These are phyloP conservation scores for Blastobotrys robertii DNA, from an alignment of 805 yeast species.

Conservation along the genomic window DNA sequence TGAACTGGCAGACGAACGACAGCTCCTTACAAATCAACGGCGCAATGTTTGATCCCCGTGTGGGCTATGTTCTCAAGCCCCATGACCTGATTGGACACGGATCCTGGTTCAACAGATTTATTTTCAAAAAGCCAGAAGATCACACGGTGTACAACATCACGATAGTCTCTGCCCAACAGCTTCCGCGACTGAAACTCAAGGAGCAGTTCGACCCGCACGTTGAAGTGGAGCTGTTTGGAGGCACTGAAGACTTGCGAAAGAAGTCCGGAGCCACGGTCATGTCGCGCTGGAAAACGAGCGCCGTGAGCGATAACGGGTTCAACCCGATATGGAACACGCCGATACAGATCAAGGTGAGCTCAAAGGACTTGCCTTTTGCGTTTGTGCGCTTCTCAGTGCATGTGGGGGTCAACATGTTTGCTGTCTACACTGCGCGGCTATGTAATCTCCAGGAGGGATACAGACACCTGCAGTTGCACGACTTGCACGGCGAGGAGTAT, in stretches of 20 bases:
- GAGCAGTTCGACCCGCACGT: slow-evolving; percentile 52
- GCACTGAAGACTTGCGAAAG: neutral
- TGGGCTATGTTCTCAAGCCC: slow-evolving; percentile 82
- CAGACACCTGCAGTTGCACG: slow-evolving; percentile 70
- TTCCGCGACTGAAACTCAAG: slow-evolving; percentile 56
- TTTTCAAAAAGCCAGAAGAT: slow-evolving; percentile 3
- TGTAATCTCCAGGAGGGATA: slow-evolving; percentile 66
- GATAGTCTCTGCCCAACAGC: slow-evolving; percentile 73
- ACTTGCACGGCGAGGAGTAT: slow-evolving; percentile 70
- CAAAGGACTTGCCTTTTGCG: slow-evolving; percentile 23
- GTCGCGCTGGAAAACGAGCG: too few species aligned
- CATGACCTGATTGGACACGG: slow-evolving; percentile 22
- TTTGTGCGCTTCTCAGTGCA: slow-evolving; percentile 30
- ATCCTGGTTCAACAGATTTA: too few species aligned
- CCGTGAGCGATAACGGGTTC: slow-evolving; percentile 53
- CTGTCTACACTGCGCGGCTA: slow-evolving; percentile 52
- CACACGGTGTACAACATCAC: slow-evolving; percentile 25
- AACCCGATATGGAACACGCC: slow-evolving; percentile 73
- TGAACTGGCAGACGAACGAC: slow-evolving; percentile 94
- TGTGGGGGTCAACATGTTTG: slow-evolving; percentile 34
- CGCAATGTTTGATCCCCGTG: slow-evolving; percentile 59
- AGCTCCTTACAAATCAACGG: slow-evolving; percentile 81
- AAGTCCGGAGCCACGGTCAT: neutral
- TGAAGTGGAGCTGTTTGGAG: slow-evolving; percentile 49
- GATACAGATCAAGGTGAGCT: slow-evolving; percentile 35